These are phyloP conservation scores for Chlorella ohadii DNA, from an alignment of 139 green algal genomes.

Conservation along the genomic window DNA sequence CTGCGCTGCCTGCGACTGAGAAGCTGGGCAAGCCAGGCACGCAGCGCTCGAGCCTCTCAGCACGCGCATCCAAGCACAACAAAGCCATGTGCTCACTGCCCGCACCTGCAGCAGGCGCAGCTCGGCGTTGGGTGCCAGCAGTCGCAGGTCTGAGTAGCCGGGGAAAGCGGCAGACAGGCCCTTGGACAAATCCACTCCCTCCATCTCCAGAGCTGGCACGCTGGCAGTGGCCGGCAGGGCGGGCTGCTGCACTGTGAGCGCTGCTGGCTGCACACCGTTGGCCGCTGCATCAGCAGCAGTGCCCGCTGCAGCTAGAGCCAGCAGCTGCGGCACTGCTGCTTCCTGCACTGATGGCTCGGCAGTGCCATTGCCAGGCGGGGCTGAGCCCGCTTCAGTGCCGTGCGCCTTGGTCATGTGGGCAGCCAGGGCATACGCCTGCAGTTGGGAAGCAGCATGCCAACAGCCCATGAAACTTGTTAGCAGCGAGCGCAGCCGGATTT, in stretches of 20 bases:
- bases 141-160: slow-evolving; percentile 75
- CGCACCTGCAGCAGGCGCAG: slow-evolving; percentile 67
- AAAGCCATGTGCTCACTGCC: too few relatives aligned
- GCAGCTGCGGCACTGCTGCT: background rate
- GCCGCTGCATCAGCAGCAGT: too few relatives aligned
- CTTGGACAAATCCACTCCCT: background rate
- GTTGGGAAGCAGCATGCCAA: too few relatives aligned
- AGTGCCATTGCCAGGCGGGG: background rate
- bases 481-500: too few relatives aligned
- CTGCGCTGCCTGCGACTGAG: too few relatives aligned
- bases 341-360: background rate
- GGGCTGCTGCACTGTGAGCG: slow-evolving; percentile 7
- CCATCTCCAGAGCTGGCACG: slow-evolving; percentile 42
- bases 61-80: too few relatives aligned
- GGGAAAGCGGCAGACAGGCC: slow-evolving; percentile 39
- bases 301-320: background rate
- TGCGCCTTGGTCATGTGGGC: slow-evolving; percentile 33
- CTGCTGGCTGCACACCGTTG: too few relatives aligned
- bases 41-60: too few relatives aligned
- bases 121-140: slow-evolving; percentile 86
- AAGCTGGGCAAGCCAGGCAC: too few relatives aligned
- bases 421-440: slow-evolving; percentile 74
- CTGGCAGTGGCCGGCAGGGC: slow-evolving; percentile 66
- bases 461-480: too few relatives aligned
- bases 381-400: too few relatives aligned